Percentiles rank a stretch among this genome's conserved stretches.
These are phyloP conservation scores for Paramarasmius palmivorus DNA, from an alignment of 1,284 basidiomycete species.

Conservation along the genomic window DNA sequence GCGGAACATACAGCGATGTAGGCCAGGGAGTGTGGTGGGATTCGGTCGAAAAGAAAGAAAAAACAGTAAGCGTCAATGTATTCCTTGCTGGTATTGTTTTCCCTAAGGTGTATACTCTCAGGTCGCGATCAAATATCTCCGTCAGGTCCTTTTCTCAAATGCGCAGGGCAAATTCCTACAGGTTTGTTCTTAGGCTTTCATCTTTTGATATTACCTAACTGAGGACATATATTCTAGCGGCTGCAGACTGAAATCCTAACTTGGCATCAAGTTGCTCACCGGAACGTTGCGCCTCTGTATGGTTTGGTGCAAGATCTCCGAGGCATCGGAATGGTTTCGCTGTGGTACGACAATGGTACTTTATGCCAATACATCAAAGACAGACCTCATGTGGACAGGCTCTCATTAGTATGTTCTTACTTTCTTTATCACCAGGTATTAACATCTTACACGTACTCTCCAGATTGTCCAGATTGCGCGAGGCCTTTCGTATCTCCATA, in stretches of 20 bases:
- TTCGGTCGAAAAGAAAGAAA: constrained; percentile 36
- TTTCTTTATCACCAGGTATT: too few species aligned
- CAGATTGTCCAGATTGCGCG: not conserved
- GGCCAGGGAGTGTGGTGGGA: constrained; percentile 58
- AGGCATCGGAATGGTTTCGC: constrained; percentile 59
- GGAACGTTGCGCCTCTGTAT: constrained; percentile 49
- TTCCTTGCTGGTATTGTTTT: not conserved
- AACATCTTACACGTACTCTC: too few species aligned
- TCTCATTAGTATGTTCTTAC: not conserved
- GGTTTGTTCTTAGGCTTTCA: constrained; percentile 26
- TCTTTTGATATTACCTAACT: not conserved
- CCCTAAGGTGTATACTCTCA: constrained; percentile 16
- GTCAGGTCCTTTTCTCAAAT: constrained; percentile 48
- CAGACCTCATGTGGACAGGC: not conserved
- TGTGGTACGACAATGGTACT: constrained; percentile 41
- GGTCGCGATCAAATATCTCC: constrained; percentile 58
- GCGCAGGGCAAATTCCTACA: constrained; percentile 52
- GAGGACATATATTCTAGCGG: constrained; percentile 32
- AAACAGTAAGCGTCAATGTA: constrained; percentile 27
- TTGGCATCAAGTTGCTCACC: constrained; percentile 54
- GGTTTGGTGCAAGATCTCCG: constrained; percentile 48
- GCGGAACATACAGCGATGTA: constrained; percentile 57
- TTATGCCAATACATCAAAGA: not conserved
- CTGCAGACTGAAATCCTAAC: constrained; percentile 52
- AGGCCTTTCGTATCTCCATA: not conserved